These are phyloP conservation scores for Trametes maxima DNA, from an alignment of 768 basidiomycete genomes.

Conservation along the genomic window DNA sequence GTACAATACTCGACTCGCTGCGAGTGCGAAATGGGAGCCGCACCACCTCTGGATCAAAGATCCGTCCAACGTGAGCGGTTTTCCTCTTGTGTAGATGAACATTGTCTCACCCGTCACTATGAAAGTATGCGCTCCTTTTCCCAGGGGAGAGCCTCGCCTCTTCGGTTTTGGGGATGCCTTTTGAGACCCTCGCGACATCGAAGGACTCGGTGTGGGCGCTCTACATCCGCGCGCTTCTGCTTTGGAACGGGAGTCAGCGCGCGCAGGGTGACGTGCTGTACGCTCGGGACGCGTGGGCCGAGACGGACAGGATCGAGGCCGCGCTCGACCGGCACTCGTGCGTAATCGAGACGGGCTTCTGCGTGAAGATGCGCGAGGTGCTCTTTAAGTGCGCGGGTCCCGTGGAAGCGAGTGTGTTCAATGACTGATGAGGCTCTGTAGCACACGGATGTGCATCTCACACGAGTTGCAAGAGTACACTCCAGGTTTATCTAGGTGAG, in stretches of 20 bases:
- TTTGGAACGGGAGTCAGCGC: constrained; percentile 72
- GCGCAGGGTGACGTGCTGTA: constrained; percentile 58
- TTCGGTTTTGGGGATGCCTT: not conserved
- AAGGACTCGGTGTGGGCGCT: constrained; percentile 77
- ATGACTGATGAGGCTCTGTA: constrained; percentile 30
- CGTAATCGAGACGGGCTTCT: constrained; percentile 60
- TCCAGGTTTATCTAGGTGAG: not conserved
- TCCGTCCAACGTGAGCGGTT: constrained; percentile 58
- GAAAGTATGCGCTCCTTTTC: constrained; percentile 51
- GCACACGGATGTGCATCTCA: constrained; percentile 68
- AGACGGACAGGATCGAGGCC: constrained; percentile 64
- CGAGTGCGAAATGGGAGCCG: constrained; percentile 32
- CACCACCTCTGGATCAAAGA: constrained; percentile 56
- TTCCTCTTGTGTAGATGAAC: not conserved
- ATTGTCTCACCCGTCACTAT: not conserved
- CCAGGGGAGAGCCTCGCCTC: constrained; percentile 59
- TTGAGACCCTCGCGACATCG: constrained; percentile 42
- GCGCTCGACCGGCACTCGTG: constrained; percentile 67
- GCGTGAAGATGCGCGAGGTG: constrained; percentile 70
- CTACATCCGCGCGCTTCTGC: constrained; percentile 63
- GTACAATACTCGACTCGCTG: constrained; percentile 52
- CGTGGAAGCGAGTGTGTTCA: not conserved
- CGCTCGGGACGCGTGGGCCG: constrained; percentile 67
- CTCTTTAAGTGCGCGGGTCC: constrained; percentile 65
- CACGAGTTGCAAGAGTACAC: constrained; percentile 67